These are phyloP conservation scores for Podila clonocystis DNA, from an alignment of 192 early-diverging fungal genomes.

Conservation along the genomic window DNA sequence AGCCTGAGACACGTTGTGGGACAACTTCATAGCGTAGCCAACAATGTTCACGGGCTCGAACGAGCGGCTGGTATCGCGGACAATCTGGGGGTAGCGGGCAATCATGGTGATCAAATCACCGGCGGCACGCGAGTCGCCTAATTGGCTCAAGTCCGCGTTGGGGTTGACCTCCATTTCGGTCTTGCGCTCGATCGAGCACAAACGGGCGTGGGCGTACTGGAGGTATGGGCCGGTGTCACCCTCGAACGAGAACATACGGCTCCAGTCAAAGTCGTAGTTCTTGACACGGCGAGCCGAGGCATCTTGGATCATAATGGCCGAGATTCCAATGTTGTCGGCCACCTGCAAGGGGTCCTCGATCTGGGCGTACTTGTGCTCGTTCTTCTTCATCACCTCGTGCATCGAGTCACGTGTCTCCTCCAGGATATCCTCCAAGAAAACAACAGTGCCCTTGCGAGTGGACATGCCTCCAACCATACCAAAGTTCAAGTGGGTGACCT, in stretches of 20 bases:
- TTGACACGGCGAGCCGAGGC: slow-evolving; percentile 90
- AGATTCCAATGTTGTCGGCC: slow-evolving; percentile 91
- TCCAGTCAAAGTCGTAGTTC: slow-evolving; percentile 95
- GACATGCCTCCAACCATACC: slow-evolving; percentile 96
- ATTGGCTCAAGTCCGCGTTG: slow-evolving; percentile 71
- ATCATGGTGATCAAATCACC: slow-evolving; percentile 78
- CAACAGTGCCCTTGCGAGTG: slow-evolving; percentile 94
- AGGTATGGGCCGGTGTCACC: slow-evolving; percentile 99
- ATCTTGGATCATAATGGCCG: slow-evolving; percentile 93
- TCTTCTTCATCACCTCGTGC: slow-evolving; percentile 92
- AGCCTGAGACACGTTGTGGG: slow-evolving; percentile 82
- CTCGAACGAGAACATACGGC: slow-evolving; percentile 93
- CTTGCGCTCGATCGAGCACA: slow-evolving; percentile 94
- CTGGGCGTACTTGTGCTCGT: slow-evolving; percentile 86
- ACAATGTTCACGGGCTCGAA: slow-evolving; percentile 91
- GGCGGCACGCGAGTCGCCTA: slow-evolving; percentile 74
- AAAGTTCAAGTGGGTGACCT: slow-evolving; percentile 91
- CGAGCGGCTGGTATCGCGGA: slow-evolving; percentile 67
- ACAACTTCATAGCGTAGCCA: slow-evolving; percentile 84
- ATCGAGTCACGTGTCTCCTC: slow-evolving; percentile 86
- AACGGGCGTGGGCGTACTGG: slow-evolving; percentile 98
- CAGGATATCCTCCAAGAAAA: slow-evolving; percentile 96
- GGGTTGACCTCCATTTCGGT: slow-evolving; percentile 67
- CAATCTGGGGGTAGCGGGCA: slow-evolving; percentile 88
- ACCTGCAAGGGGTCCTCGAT: slow-evolving; percentile 83